Evolutionary conservation across 306 rosid genomes (phyloP), one percentile per base, ranked within the genome.

Genomic region (Glycine latifolia): DNA sequence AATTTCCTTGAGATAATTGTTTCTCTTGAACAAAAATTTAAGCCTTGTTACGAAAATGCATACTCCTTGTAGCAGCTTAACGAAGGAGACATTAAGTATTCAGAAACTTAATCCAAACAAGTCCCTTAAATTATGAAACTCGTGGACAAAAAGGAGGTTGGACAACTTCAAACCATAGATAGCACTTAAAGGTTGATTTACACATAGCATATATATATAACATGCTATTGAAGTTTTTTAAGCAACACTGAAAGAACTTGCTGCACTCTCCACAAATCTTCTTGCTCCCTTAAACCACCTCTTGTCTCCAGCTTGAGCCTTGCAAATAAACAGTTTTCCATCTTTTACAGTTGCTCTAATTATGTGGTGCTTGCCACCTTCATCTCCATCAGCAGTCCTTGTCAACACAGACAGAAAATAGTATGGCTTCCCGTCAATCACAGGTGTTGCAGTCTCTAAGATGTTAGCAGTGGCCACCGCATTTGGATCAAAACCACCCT

Each of bases 221-320:
- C 74, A 53, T 5, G 48, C 20, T 41, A 31, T 48, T 50, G 13
- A 48, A 46, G 44, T 53, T 80, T 47, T 39, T 89, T 86, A 95
- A 82, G 98, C 98, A 87, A 95, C 94, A 82, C 97, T 93, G 93
- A 95, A 95, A 58, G 99, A 95, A 85, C 71, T 44, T 17, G 94
- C 87, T 70, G 96, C 41, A 67, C 61, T 88, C 90, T 95, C 99
- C 7, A 95, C 97, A 68, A 73, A 95, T 87, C 63, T 95, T 89
- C 92, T 93, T 72, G 96, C 97, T 76, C 99, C 99, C 83, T 95
- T 93, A 70, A 95, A 95, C 99, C 99, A 95, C 87, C 99, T 88
- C 92, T 95, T 95, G 88, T 95, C 99, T 56, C 99, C 99, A 7
- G 99, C 99, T 86, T 95, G 99, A 43, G 98, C 98, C 89, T 95